phyloP scores from a whole-genome alignment of 441 rosid genomes.

The Populus tomentosa region DNA sequence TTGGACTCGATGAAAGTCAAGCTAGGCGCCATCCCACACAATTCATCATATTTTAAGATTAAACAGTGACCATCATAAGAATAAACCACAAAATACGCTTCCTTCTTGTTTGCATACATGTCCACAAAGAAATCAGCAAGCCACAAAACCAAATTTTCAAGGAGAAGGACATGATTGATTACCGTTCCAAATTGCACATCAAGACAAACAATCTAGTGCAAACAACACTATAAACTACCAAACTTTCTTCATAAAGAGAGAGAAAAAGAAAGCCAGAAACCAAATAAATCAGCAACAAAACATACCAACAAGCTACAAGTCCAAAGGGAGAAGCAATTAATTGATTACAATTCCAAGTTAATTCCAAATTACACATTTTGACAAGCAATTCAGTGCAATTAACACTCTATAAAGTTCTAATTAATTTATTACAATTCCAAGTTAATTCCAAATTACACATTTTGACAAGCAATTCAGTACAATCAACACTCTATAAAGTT shows the following conservation, averaged over 20 bases:
- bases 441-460: background rate
- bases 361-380: too few relatives aligned
- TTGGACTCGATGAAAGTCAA: background rate
- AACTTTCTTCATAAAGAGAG: background rate
- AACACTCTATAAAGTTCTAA: too few relatives aligned
- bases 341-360: background rate
- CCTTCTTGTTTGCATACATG: background rate
- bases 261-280: background rate
- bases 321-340: background rate
- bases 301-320: background rate
- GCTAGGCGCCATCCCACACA: background rate
- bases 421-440: background rate
- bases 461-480: background rate
- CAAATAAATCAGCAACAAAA: background rate
- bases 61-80: background rate
- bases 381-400: too few relatives aligned
- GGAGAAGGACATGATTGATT: background rate
- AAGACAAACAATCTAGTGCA: background rate
- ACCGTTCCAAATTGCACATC: background rate
- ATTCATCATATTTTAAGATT: background rate
- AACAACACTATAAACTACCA: background rate
- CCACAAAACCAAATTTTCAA: background rate
- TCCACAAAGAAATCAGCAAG: background rate
- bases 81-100: background rate
- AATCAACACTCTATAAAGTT: background rate